Conservation (phyloP, 129 eudicot genomes). For the Solidago caesia region DNA sequence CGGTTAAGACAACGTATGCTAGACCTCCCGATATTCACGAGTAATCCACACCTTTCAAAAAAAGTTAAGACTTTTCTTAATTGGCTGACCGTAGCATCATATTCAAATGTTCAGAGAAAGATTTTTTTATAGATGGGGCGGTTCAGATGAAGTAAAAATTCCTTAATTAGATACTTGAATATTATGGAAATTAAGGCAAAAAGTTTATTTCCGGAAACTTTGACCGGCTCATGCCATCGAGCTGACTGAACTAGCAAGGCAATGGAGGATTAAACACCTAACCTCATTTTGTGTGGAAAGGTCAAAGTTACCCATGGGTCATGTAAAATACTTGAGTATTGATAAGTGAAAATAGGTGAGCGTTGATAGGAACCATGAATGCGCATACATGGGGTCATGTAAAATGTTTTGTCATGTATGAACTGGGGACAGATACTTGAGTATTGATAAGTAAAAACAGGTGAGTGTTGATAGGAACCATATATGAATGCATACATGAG, state of each 20-base stretch:
- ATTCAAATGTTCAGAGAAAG: not conserved
- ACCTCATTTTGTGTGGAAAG: too few relatives aligned
- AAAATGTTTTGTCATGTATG: not conserved
- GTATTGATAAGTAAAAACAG: constrained; percentile 4
- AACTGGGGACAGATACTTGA: not conserved
- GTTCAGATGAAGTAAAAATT: not conserved
- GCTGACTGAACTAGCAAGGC: too few relatives aligned
- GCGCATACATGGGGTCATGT: not conserved
- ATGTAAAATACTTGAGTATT: too few relatives aligned
- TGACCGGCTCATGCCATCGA: too few relatives aligned
- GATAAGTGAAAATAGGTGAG: not conserved
- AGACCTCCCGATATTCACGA: too few relatives aligned
- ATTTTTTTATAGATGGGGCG: not conserved
- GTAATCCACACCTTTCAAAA: too few relatives aligned
- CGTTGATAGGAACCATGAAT: not conserved
- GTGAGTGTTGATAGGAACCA: constrained; percentile 13
- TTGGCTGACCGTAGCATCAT: not conserved
- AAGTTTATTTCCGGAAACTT: too few relatives aligned
- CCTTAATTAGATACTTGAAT: too few relatives aligned
- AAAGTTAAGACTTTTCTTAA: not conserved
- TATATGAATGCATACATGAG: constrained; percentile 5
- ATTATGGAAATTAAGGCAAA: too few relatives aligned
- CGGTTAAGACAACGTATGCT: too few relatives aligned
- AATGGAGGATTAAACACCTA: too few relatives aligned
- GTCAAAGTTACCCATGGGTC: too few relatives aligned